Conservation (phyloP, 1,139 yeast species). For the Zygosaccharomyces pseudobailii region DNA sequence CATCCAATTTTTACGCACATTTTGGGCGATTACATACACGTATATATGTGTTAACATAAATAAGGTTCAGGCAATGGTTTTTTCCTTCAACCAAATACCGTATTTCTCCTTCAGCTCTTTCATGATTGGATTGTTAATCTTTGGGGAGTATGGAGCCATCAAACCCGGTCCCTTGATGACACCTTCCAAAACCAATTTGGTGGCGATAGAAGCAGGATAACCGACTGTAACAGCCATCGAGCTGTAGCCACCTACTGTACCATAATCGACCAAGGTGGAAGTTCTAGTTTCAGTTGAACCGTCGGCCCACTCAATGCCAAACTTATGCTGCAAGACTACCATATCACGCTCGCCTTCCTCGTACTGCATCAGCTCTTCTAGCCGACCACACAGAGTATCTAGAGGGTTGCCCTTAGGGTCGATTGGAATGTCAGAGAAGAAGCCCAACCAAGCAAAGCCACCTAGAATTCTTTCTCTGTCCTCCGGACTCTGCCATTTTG, state of each 20-base stretch:
- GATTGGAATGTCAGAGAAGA: constrained; percentile 70
- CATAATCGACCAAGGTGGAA: constrained; percentile 91
- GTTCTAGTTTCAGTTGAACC: constrained; percentile 89
- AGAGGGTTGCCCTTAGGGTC: constrained; percentile 91
- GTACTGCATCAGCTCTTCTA: constrained; percentile 94
- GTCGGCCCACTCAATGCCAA: constrained; percentile 94
- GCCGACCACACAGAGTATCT: constrained; percentile 93
- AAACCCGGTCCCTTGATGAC: constrained; percentile 76
- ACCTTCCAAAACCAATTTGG: constrained; percentile 80
- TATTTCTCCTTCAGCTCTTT: constrained; percentile 86
- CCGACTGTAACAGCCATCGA: constrained; percentile 99
- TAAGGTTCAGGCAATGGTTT: constrained; percentile 45
- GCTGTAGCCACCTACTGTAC: constrained; percentile 92
- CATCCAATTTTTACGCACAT: neutral
- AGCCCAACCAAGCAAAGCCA: constrained; percentile 92
- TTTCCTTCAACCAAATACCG: constrained; percentile 83
- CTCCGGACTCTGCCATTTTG: constrained; percentile 73
- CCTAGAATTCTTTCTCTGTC: constrained; percentile 82
- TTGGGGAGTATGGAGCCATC: constrained; percentile 89
- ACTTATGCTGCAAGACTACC: constrained; percentile 94
- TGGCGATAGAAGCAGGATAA: constrained; percentile 97
- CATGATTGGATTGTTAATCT: constrained; percentile 85
- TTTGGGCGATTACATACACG: neutral
- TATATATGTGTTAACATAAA: constrained; percentile 1
- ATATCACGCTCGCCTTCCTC: constrained; percentile 93